phyloP scores from a whole-genome alignment of 2,329 filamentous ascomycete species.

The Aspergillus fischeri region DNA sequence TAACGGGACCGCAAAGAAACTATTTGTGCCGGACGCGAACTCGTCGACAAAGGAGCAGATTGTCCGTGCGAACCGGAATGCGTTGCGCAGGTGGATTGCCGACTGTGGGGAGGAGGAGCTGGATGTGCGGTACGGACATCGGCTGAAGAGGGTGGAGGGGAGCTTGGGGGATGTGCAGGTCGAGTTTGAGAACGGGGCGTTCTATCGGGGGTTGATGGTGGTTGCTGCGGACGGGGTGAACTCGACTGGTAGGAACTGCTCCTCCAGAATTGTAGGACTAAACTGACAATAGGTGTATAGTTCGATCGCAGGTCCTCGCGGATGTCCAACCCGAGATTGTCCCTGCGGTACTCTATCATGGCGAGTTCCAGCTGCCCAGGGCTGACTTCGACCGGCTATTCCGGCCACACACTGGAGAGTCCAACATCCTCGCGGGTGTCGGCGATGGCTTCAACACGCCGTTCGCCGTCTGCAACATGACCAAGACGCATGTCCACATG shows the following conservation, averaged over 20 bases:
- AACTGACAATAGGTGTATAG: neutral
- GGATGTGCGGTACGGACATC: constrained; percentile 8
- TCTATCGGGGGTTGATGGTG: constrained; percentile 3
- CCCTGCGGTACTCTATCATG: constrained; percentile 7
- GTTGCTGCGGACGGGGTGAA: constrained; percentile 9
- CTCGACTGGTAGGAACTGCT: constrained; percentile 1
- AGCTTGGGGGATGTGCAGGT: neutral
- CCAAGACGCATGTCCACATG: constrained; percentile 2
- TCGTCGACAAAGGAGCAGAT: neutral
- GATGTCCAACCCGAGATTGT: neutral
- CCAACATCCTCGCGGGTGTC: constrained; percentile 6
- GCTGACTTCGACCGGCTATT: constrained; percentile 2
- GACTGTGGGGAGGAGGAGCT: constrained; percentile 7
- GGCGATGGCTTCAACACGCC: constrained; percentile 10
- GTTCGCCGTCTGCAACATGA: constrained; percentile 8
- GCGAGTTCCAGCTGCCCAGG: constrained; percentile 3
- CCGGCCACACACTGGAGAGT: constrained; percentile 3
- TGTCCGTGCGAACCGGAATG: constrained; percentile 8
- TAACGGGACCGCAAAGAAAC: constrained; percentile 5
- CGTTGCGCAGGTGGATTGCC: constrained; percentile 7
- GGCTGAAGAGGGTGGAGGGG: neutral
- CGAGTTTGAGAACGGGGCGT: constrained; percentile 7
- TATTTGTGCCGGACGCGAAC: constrained; percentile 1
- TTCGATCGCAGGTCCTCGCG: constrained; percentile 2
- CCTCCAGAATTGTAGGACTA: neutral